phyloP scores from a whole-genome alignment of 2,329 filamentous ascomycete species.

The Aspergillus ruber region DNA sequence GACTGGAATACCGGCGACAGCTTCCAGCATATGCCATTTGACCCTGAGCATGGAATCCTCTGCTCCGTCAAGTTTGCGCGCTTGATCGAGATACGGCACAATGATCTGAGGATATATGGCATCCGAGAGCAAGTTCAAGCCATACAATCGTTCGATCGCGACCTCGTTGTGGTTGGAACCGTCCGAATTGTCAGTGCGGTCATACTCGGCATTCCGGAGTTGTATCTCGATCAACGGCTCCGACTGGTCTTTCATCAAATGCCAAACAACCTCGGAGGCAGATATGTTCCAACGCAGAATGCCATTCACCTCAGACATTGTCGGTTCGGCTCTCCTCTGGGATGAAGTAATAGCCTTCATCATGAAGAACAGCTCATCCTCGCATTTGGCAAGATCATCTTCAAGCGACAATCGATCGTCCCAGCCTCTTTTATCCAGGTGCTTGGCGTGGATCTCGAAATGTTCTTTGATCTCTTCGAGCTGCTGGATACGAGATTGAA shows the following conservation, averaged over 20 bases:
- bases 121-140: constrained; percentile 81
- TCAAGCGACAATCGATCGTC: constrained; percentile 84
- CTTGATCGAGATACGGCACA: constrained; percentile 72
- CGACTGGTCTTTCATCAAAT: constrained; percentile 78
- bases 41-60: constrained; percentile 81
- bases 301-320: constrained; percentile 64
- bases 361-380: constrained; percentile 98
- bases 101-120: constrained; percentile 96
- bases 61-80: constrained; percentile 49
- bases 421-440: constrained; percentile 84
- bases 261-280: constrained; percentile 95
- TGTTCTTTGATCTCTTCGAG: constrained; percentile 94
- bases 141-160: constrained; percentile 79
- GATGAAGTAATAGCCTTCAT: constrained; percentile 99
- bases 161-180: constrained; percentile 92
- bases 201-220: constrained; percentile 82
- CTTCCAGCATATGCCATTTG: constrained; percentile 97
- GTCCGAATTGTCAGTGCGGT: constrained; percentile 93
- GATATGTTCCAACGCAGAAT: constrained; percentile 87
- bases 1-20: constrained; percentile 93
- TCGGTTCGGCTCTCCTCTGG: constrained; percentile 69
- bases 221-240: constrained; percentile 91
- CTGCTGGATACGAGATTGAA: constrained; percentile 88
- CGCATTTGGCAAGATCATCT: constrained; percentile 77
- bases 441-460: constrained; percentile 86